These are phyloP conservation scores for Colletotrichum spaethianum DNA, from an alignment of 2,329 filamentous ascomycete species.

Conservation along the genomic window DNA sequence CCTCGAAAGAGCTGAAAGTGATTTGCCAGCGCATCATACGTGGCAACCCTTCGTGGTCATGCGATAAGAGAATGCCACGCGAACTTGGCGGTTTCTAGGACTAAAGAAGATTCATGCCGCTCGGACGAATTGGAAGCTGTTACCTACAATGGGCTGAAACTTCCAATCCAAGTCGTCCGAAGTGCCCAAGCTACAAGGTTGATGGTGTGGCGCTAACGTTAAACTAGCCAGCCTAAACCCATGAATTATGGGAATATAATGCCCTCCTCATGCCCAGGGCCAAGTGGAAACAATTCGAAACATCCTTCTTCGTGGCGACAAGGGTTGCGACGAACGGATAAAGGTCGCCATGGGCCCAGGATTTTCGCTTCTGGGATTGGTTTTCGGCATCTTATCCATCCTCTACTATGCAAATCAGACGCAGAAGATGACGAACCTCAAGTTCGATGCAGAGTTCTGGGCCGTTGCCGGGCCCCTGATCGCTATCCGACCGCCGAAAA, in stretches of 20 bases:
- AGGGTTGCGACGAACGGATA: not conserved
- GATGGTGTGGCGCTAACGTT: not conserved
- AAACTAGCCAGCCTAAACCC: not conserved
- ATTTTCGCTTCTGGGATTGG: not conserved
- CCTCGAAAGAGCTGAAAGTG: not conserved
- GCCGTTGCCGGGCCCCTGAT: constrained; percentile 17
- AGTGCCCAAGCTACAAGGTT: not conserved
- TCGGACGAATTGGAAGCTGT: constrained; percentile 7
- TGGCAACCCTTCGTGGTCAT: constrained; percentile 2
- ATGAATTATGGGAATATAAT: constrained; percentile 12
- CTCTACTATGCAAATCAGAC: constrained; percentile 6
- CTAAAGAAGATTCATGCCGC: constrained; percentile 3
- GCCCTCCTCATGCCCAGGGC: not conserved
- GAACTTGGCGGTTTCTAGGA: not conserved
- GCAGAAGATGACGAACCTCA: constrained; percentile 17
- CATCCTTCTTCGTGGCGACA: not conserved
- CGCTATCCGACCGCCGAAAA: constrained; percentile 25
- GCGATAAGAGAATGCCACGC: not conserved
- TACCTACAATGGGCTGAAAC: not conserved
- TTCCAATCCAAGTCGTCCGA: not conserved
- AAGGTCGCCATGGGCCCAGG: constrained; percentile 2
- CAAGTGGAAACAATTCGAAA: not conserved
- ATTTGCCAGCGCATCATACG: not conserved
- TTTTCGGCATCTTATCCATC: not conserved
- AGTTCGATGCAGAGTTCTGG: constrained; percentile 38